Percentiles rank a stretch among this genome's conserved stretches.
These are phyloP conservation scores for Mortierella antarctica DNA, from an alignment of 192 early-diverging fungal genomes.

Conservation along the genomic window DNA sequence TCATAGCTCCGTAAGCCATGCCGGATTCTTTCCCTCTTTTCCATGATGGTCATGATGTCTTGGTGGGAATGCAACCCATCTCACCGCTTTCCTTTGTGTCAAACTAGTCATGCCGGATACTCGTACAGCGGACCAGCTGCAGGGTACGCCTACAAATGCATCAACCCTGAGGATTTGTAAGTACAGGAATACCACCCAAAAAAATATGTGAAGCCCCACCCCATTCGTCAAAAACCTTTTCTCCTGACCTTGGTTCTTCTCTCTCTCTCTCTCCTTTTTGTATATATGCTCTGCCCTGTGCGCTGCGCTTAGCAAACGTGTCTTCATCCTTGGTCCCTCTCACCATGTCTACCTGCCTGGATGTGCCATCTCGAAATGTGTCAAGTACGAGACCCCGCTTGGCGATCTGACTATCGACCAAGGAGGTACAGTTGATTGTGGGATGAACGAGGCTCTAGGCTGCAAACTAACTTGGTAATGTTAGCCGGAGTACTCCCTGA, in stretches of 20 bases:
- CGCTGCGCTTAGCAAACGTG: slow-evolving; percentile 65
- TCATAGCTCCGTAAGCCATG: slow-evolving; percentile 80
- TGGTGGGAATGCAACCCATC: not conserved
- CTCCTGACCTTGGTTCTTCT: not conserved
- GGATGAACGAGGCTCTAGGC: not conserved
- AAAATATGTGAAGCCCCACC: too few species aligned
- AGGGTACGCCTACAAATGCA: slow-evolving; percentile 86
- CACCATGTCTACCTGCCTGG: slow-evolving; percentile 87
- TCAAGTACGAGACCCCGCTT: slow-evolving; percentile 86
- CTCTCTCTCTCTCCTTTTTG: slow-evolving; percentile 2
- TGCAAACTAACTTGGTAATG: not conserved
- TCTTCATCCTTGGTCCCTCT: slow-evolving; percentile 94
- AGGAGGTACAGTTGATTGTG: slow-evolving; percentile 57
- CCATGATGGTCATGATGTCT: too few species aligned
- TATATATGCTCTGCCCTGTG: not conserved
- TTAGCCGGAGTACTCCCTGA: not conserved
- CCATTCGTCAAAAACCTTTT: not conserved
- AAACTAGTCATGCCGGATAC: slow-evolving; percentile 88
- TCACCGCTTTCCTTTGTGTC: not conserved
- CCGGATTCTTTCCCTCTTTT: not conserved
- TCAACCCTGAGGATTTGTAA: slow-evolving; percentile 69
- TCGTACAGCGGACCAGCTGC: slow-evolving; percentile 91
- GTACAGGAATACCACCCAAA: not conserved
- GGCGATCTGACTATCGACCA: slow-evolving; percentile 83
- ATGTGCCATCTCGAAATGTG: slow-evolving; percentile 82